Conservation (phyloP, 139 green algal genomes). For the Micromonas commoda region DNA sequence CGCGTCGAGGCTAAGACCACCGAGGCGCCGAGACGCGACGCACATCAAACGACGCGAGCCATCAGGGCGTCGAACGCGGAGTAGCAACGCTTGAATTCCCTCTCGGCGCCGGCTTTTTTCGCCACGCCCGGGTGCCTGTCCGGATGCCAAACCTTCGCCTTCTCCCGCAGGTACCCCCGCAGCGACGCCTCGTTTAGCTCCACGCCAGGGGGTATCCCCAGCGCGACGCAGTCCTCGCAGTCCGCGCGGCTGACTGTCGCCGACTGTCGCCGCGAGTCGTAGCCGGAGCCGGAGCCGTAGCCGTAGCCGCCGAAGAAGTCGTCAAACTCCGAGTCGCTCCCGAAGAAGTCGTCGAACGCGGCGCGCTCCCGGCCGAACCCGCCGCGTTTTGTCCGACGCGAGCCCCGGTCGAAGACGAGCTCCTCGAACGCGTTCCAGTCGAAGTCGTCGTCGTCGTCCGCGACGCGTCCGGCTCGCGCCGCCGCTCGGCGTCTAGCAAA, state of each 20-base stretch:
- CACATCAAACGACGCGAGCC: background rate
- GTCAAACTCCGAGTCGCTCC: background rate
- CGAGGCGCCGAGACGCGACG: too few species aligned
- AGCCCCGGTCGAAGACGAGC: background rate
- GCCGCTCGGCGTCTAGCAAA: background rate
- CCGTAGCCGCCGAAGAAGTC: background rate
- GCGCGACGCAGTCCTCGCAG: background rate
- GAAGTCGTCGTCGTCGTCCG: background rate
- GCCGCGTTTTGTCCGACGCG: background rate
- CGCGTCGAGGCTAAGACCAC: background rate
- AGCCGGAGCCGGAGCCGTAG: background rate
- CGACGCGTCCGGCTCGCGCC: background rate
- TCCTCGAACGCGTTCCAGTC: background rate
- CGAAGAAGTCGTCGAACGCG: background rate
- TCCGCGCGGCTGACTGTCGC: background rate
- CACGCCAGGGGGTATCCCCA: background rate
- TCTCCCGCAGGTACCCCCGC: background rate
- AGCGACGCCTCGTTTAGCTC: background rate
- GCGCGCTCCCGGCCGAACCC: background rate
- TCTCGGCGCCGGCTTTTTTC: background rate
- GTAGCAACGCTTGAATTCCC: background rate
- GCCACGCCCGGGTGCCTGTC: background rate
- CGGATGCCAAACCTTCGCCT: slow-evolving; percentile 1
- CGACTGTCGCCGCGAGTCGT: background rate
- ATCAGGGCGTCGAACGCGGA: background rate